Evolutionary conservation across 768 basidiomycete species (phyloP), one percentile per base, ranked within the genome.

Genomic region (Boletellus ananiceps): DNA sequence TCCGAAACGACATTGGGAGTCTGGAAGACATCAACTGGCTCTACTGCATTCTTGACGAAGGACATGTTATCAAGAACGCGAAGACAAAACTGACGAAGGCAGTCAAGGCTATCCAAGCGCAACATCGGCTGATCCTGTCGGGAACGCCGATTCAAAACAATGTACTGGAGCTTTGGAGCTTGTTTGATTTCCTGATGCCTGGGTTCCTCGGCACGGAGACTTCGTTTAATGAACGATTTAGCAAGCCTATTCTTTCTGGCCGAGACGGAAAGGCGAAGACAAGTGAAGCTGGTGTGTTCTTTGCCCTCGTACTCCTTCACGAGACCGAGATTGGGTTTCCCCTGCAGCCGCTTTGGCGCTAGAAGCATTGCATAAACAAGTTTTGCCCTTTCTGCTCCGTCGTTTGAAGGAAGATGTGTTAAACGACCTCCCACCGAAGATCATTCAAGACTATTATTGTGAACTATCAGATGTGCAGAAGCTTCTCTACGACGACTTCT

Each of bases 91-190:
- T 99, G 34, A 93, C 95, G 1, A 93, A 93, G 66, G 93, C 96
- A 1, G 90, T 98, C 60, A 99, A 99, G 68, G 80, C 76, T 50
- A 79, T 98, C 39, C 81, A 80, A 47, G 91, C 95, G 1, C 86
- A 93, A 50, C 96, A 99, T 69, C 85, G 96, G 19, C 75, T 99
- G 18, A 89, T 99, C 61, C 74, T 99, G 3, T 96, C 93, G 0
- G 96, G 96, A 33, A 99, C 96, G 6, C 96, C 96, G 0, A 98
- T 99, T 50, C 96, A 99, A 71, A 99, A 99, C 66, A 98, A 99
- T 64, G 93, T 99, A 2, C 74, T 99, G 42, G 96, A 99, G 65
- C 73, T 99, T 2, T 99, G 96, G 96, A 96, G 92, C 68, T 72
- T 99, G 38, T 99, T 99, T 67, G 96, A 99, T 69, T 99, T 98